Conservation (phyloP, 345 rosid species). For the Dimocarpus longan region DNA sequence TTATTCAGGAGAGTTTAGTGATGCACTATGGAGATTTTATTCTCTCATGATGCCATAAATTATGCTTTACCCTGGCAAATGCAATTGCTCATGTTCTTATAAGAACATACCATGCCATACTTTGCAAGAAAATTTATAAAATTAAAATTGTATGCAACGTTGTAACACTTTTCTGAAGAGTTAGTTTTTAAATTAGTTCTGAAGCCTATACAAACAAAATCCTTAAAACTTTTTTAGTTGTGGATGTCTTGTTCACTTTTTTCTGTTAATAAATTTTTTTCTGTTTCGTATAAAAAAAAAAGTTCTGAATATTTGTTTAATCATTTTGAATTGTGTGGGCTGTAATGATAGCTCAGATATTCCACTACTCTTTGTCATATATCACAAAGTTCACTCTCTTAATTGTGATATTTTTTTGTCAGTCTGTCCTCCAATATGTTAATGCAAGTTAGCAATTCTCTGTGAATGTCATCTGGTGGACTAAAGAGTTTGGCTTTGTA, state of each 20-base stretch:
- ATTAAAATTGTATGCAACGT: not conserved
- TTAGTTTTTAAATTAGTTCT: not conserved
- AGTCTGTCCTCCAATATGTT: not conserved
- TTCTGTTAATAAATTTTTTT: too few relatives aligned
- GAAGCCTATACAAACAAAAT: too few relatives aligned
- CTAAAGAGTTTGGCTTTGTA: constrained; percentile 29
- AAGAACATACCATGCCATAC: not conserved
- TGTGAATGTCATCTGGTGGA: constrained; percentile 14
- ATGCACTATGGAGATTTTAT: not conserved
- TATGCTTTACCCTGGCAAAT: not conserved
- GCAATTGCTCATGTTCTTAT: not conserved
- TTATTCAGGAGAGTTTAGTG: not conserved
- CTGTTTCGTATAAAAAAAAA: too few relatives aligned
- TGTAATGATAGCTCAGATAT: not conserved
- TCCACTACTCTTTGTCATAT: not conserved
- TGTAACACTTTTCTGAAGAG: not conserved
- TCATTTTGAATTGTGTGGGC: not conserved
- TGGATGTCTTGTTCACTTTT: too few relatives aligned
- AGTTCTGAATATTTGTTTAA: not conserved
- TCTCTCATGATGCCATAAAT: not conserved
- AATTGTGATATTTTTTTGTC: too few relatives aligned
- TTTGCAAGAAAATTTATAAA: not conserved
- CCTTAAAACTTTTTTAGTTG: too few relatives aligned
- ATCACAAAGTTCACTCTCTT: not conserved
- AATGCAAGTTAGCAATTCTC: not conserved